Conservation (phyloP, 1,284 basidiomycete species). For the Cystobasidium pallidum region DNA sequence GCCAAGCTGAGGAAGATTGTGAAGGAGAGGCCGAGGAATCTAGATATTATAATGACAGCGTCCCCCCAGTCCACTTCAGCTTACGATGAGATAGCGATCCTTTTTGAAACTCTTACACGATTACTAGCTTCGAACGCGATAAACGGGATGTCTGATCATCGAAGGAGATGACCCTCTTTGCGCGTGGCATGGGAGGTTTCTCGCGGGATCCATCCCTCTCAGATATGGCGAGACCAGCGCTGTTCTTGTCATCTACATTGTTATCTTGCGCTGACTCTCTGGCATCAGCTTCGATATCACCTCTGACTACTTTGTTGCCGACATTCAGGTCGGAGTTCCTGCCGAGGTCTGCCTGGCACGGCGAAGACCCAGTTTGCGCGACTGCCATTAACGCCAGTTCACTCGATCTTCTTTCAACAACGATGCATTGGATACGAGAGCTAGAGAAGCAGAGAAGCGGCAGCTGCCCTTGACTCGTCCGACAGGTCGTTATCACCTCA, state of each 20-base stretch:
- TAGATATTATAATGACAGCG: too few species aligned
- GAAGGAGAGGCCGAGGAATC: slow-evolving; percentile 34
- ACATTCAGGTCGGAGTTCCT: neutral
- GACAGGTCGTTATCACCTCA: neutral
- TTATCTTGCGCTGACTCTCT: neutral
- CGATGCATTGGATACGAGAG: slow-evolving; percentile 8
- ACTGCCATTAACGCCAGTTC: neutral
- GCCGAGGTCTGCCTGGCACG: neutral
- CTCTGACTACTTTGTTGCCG: neutral
- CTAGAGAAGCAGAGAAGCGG: too few species aligned
- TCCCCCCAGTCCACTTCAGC: too few species aligned
- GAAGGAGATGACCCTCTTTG: slow-evolving; percentile 31
- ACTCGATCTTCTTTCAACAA: slow-evolving; percentile 3
- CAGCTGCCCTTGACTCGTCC: neutral
- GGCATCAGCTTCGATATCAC: neutral
- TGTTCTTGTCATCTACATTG: neutral
- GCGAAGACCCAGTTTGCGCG: neutral
- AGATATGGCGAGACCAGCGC: neutral
- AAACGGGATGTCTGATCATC: slow-evolving; percentile 33
- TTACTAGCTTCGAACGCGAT: slow-evolving; percentile 24
- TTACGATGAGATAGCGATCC: too few species aligned
- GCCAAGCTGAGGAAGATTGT: slow-evolving; percentile 41
- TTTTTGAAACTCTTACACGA: slow-evolving; percentile 25
- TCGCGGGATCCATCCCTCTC: neutral
- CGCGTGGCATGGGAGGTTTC: slow-evolving; percentile 23